A percentile compares a stretch with the other conserved stretches of the same genome.
phyloP scores from a whole-genome alignment of 345 rosid genomes.

The Lagerstroemia speciosa region DNA sequence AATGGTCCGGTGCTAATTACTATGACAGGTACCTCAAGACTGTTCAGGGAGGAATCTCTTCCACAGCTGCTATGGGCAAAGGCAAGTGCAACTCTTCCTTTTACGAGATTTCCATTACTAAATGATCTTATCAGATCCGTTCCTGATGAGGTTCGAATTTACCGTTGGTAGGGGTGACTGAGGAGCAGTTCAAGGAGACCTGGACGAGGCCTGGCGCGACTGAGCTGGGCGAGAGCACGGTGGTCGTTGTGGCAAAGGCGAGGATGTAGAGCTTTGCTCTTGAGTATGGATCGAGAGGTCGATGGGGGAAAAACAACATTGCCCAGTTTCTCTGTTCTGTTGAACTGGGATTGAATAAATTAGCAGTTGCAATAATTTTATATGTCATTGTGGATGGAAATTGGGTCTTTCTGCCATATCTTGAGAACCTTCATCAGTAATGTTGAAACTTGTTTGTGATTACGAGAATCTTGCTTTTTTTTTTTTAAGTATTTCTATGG shows the following conservation, averaged over 20 bases:
- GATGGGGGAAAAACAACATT: constrained; percentile 1
- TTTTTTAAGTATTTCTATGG: not conserved
- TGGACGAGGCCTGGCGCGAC: constrained; percentile 63
- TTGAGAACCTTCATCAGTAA: not conserved
- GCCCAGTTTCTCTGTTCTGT: constrained; percentile 16
- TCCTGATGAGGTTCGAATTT: not conserved
- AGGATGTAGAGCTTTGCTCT: constrained; percentile 42
- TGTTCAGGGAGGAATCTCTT: constrained; percentile 89
- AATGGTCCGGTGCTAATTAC: constrained; percentile 96
- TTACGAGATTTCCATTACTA: not conserved
- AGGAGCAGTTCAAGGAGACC: constrained; percentile 90
- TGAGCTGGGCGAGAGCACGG: constrained; percentile 37
- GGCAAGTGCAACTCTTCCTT: constrained; percentile 29
- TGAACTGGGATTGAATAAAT: constrained; percentile 24
- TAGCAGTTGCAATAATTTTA: constrained; percentile 16
- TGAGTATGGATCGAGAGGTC: not conserved
- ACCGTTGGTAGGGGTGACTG: constrained; percentile 62
- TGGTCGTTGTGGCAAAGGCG: constrained; percentile 63
- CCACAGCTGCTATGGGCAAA: constrained; percentile 98
- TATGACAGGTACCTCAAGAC: constrained; percentile 85
- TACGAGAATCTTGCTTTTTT: not conserved
- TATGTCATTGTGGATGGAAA: constrained; percentile 1
- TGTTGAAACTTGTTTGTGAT: not conserved
- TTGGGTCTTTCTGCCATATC: constrained; percentile 5
- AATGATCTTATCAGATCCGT: not conserved